A percentile compares a stretch with the other conserved stretches of the same genome.
These are phyloP conservation scores for Suillus fuscotomentosus DNA, from an alignment of 768 basidiomycete genomes.

Conservation along the genomic window DNA sequence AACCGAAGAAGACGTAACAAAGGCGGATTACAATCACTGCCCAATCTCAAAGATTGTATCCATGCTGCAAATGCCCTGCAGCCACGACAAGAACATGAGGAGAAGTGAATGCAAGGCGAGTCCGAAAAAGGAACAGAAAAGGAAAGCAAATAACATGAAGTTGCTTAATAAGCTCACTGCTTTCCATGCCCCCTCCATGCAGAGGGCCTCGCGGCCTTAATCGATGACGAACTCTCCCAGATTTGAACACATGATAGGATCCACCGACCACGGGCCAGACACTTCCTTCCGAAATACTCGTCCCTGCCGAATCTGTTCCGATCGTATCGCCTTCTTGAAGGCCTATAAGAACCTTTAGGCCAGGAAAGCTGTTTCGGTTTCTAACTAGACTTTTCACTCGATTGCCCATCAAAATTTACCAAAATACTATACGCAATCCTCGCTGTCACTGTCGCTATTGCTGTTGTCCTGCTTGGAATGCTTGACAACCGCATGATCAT, in stretches of 20 bases:
- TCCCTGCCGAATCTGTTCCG: slow-evolving; percentile 10
- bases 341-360: slow-evolving; percentile 22
- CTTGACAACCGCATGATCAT: slow-evolving; percentile 32
- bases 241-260: slow-evolving; percentile 18
- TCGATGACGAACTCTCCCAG: slow-evolving; percentile 9
- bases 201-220: slow-evolving; percentile 9
- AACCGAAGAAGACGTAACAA: not conserved
- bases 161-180: slow-evolving; percentile 14
- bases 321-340: slow-evolving; percentile 26
- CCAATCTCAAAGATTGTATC: not conserved
- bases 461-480: slow-evolving; percentile 27
- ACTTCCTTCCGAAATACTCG: slow-evolving; percentile 14
- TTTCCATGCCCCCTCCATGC: slow-evolving; percentile 23
- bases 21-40: not conserved
- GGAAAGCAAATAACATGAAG: slow-evolving; percentile 25
- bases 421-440: slow-evolving; percentile 28
- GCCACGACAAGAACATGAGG: slow-evolving; percentile 3
- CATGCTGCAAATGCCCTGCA: not conserved
- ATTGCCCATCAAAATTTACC: slow-evolving; percentile 12
- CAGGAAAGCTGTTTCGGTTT: not conserved
- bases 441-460: slow-evolving; percentile 14
- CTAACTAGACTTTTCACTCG: slow-evolving; percentile 5
- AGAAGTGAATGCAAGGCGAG: not conserved
- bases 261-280: slow-evolving; percentile 4
- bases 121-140: slow-evolving; percentile 28